These are phyloP conservation scores for Dissophora globulifera DNA, from an alignment of 192 early-diverging fungal genomes.

Conservation along the genomic window DNA sequence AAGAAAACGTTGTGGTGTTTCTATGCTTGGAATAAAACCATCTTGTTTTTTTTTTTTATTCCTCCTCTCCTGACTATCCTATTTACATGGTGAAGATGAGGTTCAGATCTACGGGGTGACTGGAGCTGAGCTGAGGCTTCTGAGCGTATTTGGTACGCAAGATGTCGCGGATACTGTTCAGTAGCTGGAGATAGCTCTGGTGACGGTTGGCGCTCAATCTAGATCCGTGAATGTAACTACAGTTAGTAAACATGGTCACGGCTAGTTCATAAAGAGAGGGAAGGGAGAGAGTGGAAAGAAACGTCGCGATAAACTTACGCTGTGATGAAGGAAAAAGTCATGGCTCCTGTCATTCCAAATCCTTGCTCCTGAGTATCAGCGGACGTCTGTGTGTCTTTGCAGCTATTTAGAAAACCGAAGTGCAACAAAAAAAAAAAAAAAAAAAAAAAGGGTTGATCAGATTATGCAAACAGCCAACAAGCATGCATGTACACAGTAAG, in stretches of 20 bases:
- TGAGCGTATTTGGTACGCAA: slow-evolving; percentile 74
- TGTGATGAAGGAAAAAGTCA: slow-evolving; percentile 78
- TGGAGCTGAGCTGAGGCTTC: slow-evolving; percentile 79
- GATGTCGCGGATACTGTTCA: slow-evolving; percentile 74
- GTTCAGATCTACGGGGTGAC: slow-evolving; percentile 55
- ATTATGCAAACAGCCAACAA: too few species aligned
- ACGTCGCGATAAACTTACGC: slow-evolving; percentile 30
- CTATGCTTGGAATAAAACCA: neutral
- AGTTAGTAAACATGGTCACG: neutral
- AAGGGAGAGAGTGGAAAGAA: too few species aligned
- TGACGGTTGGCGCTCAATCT: slow-evolving; percentile 64
- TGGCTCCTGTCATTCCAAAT: slow-evolving; percentile 72
- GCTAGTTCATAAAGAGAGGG: too few species aligned
- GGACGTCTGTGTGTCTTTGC: slow-evolving; percentile 86
- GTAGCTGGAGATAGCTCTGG: slow-evolving; percentile 76
- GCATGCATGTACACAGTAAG: too few species aligned
- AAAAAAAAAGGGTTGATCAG: too few species aligned
- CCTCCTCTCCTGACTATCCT: too few species aligned
- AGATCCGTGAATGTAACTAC: too few species aligned
- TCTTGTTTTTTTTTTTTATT: too few species aligned
- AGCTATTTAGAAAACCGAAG: too few species aligned
- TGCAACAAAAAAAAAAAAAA: too few species aligned
- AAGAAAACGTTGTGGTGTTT: neutral
- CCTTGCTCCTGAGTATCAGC: slow-evolving; percentile 76
- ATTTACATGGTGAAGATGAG: slow-evolving; percentile 55